Evolutionary conservation across 2,329 filamentous ascomycete genomes (phyloP).

Genomic region (Colletotrichum neosansevieriae): DNA sequence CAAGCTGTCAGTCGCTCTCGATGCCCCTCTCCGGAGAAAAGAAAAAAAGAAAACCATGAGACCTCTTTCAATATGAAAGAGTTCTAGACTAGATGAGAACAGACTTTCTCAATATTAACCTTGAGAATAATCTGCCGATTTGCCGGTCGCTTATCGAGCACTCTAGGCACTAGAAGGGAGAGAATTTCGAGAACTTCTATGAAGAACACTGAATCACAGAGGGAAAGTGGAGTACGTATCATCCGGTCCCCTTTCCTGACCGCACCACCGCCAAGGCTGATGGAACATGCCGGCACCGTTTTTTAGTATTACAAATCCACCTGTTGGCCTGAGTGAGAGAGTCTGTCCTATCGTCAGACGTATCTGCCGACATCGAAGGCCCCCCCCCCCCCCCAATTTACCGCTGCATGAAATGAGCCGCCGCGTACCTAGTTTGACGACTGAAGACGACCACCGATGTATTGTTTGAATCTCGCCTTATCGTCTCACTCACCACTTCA

Average conservation of each 20-base stretch:
- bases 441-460: neutral
- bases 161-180: neutral
- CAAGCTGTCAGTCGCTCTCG: neutral
- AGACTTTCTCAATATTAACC: neutral
- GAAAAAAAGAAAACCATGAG: neutral
- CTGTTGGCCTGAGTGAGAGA: neutral
- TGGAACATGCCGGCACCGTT: slow-evolving; percentile 17
- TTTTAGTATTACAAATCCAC: slow-evolving; percentile 38
- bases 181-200: neutral
- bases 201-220: neutral
- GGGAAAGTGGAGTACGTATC: slow-evolving; percentile 10
- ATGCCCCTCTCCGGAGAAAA: too few species aligned
- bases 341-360: too few species aligned
- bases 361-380: neutral
- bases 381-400: too few species aligned
- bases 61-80: neutral
- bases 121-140: neutral
- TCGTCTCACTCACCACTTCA: neutral
- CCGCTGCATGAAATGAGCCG: slow-evolving; percentile 8
- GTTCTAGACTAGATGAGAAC: neutral
- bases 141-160: slow-evolving; percentile 9
- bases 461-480: too few species aligned
- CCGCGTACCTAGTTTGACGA: neutral
- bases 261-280: slow-evolving; percentile 5
- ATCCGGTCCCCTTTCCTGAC: too few species aligned